phyloP scores from a whole-genome alignment of 495 filamentous ascomycete species.

The Aspergillus sclerotioniger region DNA sequence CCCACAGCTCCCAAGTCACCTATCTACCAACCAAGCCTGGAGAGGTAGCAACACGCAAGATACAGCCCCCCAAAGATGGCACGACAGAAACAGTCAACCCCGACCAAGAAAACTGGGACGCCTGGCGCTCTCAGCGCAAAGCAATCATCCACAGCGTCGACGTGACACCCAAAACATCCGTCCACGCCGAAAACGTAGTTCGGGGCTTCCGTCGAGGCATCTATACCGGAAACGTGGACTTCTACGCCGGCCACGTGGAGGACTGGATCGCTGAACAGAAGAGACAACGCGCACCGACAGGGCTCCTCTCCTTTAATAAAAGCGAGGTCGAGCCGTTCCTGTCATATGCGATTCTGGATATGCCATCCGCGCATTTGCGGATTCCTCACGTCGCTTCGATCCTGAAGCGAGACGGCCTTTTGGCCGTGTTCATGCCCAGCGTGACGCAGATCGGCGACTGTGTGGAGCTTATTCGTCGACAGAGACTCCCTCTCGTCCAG shows the following conservation, averaged over 20 bases:
- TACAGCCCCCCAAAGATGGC: slow-evolving; percentile 5
- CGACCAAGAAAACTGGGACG: slow-evolving; percentile 35
- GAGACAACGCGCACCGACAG: slow-evolving; percentile 25
- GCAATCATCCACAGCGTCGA: slow-evolving; percentile 75
- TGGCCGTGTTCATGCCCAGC: slow-evolving; percentile 71
- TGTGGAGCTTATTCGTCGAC: slow-evolving; percentile 49
- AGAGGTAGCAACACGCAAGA: neutral
- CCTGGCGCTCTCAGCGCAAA: slow-evolving; percentile 51
- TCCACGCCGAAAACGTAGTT: slow-evolving; percentile 59
- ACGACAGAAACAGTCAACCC: slow-evolving; percentile 8
- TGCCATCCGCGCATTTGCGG: slow-evolving; percentile 59
- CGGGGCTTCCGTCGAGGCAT: slow-evolving; percentile 65
- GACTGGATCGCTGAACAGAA: slow-evolving; percentile 59
- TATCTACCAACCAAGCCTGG: slow-evolving; percentile 19
- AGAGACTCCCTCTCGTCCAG: slow-evolving; percentile 53
- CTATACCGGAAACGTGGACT: slow-evolving; percentile 65
- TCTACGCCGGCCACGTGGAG: slow-evolving; percentile 64
- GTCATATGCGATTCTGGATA: slow-evolving; percentile 65
- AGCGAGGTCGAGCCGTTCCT: slow-evolving; percentile 55
- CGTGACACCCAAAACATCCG: slow-evolving; percentile 53
- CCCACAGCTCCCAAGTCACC: slow-evolving; percentile 36
- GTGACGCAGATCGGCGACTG: slow-evolving; percentile 71
- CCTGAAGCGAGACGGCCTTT: slow-evolving; percentile 57
- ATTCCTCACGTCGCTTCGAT: slow-evolving; percentile 56
- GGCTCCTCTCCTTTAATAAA: slow-evolving; percentile 18